Evolutionary conservation across 371 early-diverging fungal species (phyloP), one percentile per base, ranked within the genome.

Genomic region (Aphelidium insulamus): DNA sequence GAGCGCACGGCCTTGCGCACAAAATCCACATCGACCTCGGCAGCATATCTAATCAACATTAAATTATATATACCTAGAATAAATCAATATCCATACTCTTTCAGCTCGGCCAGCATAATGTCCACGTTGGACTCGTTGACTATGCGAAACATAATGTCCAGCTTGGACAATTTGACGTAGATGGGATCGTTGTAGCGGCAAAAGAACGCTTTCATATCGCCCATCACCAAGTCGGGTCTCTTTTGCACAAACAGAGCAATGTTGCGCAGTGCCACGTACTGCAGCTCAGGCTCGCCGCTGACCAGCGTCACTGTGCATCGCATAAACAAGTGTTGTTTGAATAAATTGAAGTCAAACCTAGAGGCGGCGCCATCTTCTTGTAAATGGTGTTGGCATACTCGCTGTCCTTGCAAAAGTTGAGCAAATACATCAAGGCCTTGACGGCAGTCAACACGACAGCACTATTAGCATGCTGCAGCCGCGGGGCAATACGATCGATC

Each of bases 151-250:
- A 92, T 66, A 38, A 90, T 73, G 21, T 83, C 81, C 12, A 92
- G 55, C 49, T 92, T 92, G 23, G 83, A 83, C 30, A 83, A 52
- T 46, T 92, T 92, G 37, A 92, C 87, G 45, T 91, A 92, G 30
- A 81, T 73, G 6, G 94, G 91, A 51, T 92, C 94, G 50, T 87
- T 85, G 62, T 84, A 92, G 45, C 81, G 83, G 62, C 85, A 85
- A 43, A 85, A 92, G 46, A 92, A 92, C 3, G 84, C 80, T 37
- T 75, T 69, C 43, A 88, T 69, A 33, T 88, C 87, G 39, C 74
- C 73, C 38, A 59, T 64, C 28, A 90, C 55, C 30, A 91, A 59
- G 30, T 75, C 75, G 0, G 81, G 81, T 21, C 68, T 61, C 34
- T 63, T 49, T 47, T 91, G 82, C 30, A 91, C 56, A 31, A 92